These are phyloP conservation scores for Angomonas ambiguus DNA, from an alignment of 208 protist species.

Conservation along the genomic window DNA sequence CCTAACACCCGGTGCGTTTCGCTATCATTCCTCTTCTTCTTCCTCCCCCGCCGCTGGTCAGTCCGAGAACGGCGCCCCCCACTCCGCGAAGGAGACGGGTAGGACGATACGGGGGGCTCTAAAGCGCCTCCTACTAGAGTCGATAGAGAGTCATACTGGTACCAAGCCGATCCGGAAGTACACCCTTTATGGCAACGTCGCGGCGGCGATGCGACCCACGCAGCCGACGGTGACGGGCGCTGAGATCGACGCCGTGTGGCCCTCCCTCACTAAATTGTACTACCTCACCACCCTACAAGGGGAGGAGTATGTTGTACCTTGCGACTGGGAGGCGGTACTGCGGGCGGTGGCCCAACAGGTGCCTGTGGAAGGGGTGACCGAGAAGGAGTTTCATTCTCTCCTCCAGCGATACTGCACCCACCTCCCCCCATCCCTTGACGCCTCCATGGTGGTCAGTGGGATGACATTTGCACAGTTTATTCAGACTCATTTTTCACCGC, in stretches of 20 bases:
- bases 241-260: constrained; percentile 6
- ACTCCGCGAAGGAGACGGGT: neutral
- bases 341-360: constrained; percentile 23
- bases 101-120: neutral
- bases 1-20: no score
- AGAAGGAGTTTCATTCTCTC: constrained; percentile 28
- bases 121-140: neutral
- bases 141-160: neutral
- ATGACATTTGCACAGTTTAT: constrained; percentile 37
- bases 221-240: neutral
- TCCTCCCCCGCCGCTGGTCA: no score
- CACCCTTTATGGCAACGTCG: neutral
- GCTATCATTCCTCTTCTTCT: no score
- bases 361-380: constrained; percentile 61
- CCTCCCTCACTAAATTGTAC: neutral
- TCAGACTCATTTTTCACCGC: constrained; percentile 24
- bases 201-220: neutral
- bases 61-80: neutral
- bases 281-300: neutral
- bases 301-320: constrained; percentile 18
- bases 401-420: constrained; percentile 20
- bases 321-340: constrained; percentile 47
- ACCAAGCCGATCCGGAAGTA: neutral
- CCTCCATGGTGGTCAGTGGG: constrained; percentile 4
- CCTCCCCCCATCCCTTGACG: constrained; percentile 16